phyloP scores from a whole-genome alignment of 331 rosid genomes.

The Rhamnella rubrinervis region DNA sequence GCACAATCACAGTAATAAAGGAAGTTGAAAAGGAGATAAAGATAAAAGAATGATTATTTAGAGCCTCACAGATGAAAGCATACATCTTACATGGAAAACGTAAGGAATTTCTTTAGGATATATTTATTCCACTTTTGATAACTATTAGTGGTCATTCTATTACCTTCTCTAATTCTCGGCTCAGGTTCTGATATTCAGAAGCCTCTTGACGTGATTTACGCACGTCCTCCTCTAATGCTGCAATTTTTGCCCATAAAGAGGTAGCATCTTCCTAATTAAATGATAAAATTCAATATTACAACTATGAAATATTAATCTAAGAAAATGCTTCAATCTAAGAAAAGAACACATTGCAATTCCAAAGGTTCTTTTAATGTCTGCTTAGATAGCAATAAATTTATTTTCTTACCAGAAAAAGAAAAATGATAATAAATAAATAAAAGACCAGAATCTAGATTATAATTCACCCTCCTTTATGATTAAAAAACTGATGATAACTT shows the following conservation, averaged over 20 bases:
- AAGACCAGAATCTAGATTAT: constrained; percentile 2
- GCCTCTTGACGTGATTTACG: constrained; percentile 62
- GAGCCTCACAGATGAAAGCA: constrained; percentile 3
- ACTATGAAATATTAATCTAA: constrained; percentile 9
- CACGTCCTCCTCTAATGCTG: constrained; percentile 75
- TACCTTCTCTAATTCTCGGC: constrained; percentile 76
- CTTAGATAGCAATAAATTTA: constrained; percentile 4
- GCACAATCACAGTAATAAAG: constrained; percentile 36
- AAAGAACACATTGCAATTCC: constrained; percentile 4
- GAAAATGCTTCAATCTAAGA: neutral
- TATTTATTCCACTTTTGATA: constrained; percentile 5
- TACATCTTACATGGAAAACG: constrained; percentile 1
- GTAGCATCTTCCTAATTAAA: constrained; percentile 71
- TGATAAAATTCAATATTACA: constrained; percentile 7
- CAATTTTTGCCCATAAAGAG: constrained; percentile 63
- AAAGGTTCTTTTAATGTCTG: neutral
- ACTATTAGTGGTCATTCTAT: neutral
- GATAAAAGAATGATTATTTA: constrained; percentile 2
- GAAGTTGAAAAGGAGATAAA: constrained; percentile 18
- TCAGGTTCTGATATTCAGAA: constrained; percentile 47
- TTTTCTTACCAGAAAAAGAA: constrained; percentile 11
- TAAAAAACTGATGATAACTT: neutral
- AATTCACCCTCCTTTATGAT: neutral
- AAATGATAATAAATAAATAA: constrained; percentile 10
- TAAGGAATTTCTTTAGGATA: neutral